phyloP scores from a whole-genome alignment of 1,284 basidiomycete genomes.

The Takashimella koratensis region DNA sequence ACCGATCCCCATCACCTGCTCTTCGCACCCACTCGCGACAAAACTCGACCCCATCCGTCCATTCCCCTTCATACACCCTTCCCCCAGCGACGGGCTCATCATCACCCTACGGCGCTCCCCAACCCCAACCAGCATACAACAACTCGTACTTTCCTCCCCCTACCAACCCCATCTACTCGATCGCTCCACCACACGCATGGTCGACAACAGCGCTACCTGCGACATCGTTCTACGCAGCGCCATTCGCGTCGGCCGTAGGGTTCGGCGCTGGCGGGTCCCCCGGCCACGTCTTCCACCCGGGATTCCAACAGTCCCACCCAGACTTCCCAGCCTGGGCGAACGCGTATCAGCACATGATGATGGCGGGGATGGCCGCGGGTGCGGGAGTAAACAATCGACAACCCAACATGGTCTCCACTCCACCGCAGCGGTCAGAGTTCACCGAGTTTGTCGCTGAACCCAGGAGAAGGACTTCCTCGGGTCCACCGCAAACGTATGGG shows the following conservation, averaged over 20 bases:
- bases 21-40: constrained; percentile 17
- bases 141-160: not conserved
- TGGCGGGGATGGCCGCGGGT: constrained; percentile 24
- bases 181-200: constrained; percentile 22
- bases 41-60: constrained; percentile 10
- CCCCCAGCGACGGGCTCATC: constrained; percentile 8
- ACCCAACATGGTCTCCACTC: constrained; percentile 6
- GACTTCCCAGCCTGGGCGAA: constrained; percentile 47
- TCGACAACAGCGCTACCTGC: constrained; percentile 26
- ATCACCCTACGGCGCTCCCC: constrained; percentile 5
- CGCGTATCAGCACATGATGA: constrained; percentile 46
- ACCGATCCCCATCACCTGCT: constrained; percentile 22
- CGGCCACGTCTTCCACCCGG: constrained; percentile 20
- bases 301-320: constrained; percentile 30
- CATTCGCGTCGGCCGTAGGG: constrained; percentile 15
- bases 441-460: constrained; percentile 4
- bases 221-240: constrained; percentile 33
- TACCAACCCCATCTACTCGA: not conserved
- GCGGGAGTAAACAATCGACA: constrained; percentile 20
- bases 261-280: constrained; percentile 1
- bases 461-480: constrained; percentile 28
- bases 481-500: constrained; percentile 11
- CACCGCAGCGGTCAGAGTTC: not conserved
- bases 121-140: constrained; percentile 15
- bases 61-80: constrained; percentile 19